Evolutionary conservation across 345 rosid species (phyloP).

Genomic region (Eucalyptus cloeziana): DNA sequence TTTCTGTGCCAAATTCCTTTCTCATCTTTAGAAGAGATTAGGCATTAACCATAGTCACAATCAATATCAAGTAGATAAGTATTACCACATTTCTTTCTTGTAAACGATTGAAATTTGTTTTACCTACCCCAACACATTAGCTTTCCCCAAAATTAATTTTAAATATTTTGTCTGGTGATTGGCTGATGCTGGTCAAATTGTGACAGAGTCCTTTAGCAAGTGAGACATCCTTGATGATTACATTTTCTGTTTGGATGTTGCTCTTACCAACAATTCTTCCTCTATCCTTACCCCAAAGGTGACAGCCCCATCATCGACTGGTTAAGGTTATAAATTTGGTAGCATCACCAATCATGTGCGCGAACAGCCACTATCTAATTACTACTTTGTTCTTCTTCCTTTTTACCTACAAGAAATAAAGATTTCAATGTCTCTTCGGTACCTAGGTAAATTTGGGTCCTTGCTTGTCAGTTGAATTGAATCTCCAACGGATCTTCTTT

Average conservation of each 20-base stretch:
- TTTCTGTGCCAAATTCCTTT: too few species aligned
- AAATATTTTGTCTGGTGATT: too few species aligned
- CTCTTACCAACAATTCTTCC: not conserved
- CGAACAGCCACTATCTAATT: too few species aligned
- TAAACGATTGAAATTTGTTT: too few species aligned
- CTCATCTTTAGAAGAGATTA: too few species aligned
- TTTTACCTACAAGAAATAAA: not conserved
- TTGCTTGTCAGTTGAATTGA: not conserved
- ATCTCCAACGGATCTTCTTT: not conserved
- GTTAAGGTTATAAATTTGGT: too few species aligned
- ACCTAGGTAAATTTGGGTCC: not conserved
- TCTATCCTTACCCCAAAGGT: not conserved
- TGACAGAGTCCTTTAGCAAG: not conserved
- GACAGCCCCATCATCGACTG: too few species aligned
- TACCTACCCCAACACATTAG: too few species aligned
- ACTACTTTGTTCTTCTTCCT: not conserved
- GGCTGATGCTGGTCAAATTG: too few species aligned
- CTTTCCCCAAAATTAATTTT: too few species aligned
- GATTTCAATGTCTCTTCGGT: not conserved
- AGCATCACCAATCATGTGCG: not conserved
- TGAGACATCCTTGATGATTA: not conserved
- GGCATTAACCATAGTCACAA: not conserved
- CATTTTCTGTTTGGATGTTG: not conserved
- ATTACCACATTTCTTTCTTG: not conserved
- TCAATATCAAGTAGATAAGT: too few species aligned